Evolutionary conservation across 208 protist genomes (phyloP), one percentile per base, ranked within the genome.

Genomic region (Tetramitus jugosus): DNA sequence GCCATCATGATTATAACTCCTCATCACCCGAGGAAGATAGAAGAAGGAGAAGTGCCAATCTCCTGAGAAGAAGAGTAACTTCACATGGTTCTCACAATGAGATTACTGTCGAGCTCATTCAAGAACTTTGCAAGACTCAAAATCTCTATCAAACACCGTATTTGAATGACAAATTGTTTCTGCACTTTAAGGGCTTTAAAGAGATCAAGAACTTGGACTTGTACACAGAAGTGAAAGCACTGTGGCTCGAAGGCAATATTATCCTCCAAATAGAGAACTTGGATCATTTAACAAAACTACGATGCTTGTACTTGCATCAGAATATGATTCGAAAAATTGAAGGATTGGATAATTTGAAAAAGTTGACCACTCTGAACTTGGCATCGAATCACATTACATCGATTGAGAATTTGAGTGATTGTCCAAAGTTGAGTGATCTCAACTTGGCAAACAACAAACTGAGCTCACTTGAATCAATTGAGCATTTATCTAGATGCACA

Each of bases 191-290:
- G 76, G 89, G 91, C 17, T 95, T 92, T 75, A 83, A 87, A 60
- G 83, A 76, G 69, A 92, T 96, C 60, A 87, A 92, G 71, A 83
- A 85, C 45, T 40, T 89, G 6, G 83, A 88, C 2, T 56, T 68
- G 49, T 87, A 85, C 37, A 83, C 60, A 23, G 90, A 92, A 69
- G 84, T 95, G 17, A 93, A 91, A 80, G 87, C 92, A 17, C 84
- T 97, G 33, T 97, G 93, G 92, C 81, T 97, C 31, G 91, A 97
- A 80, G 87, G 92, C 0, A 97, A 97, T 69, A 89, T 81, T 35
- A 69, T 97, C 20, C 78, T 77, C 26, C 83, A 77, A 53, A 79
- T 86, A 46, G 79, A 84, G 33, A 94, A 92, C 79, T 86, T 89
- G 79, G 91, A 87, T 14, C 80, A 90, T 29, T 90, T 93, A 53